Percentiles rank a stretch among this genome's conserved stretches.
Evolutionary conservation across 805 yeast genomes (phyloP).

Genomic region (Pichia phayaonensis): DNA sequence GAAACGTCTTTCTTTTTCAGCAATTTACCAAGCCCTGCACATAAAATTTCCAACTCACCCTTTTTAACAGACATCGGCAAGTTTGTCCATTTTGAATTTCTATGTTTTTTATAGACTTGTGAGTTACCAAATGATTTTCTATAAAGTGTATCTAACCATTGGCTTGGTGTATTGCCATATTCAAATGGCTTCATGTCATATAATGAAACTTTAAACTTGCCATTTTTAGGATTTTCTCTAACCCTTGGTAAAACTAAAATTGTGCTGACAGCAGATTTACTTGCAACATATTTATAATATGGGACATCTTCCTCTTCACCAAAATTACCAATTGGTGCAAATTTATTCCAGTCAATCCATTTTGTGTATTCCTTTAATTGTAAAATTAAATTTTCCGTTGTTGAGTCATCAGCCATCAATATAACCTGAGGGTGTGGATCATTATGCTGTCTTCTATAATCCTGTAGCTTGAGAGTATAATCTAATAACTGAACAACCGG

Average conservation of each 20-base stretch:
- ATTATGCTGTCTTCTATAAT: constrained; percentile 24
- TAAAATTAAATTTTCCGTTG: constrained; percentile 40
- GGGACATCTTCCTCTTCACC: constrained; percentile 18
- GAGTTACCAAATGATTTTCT: constrained; percentile 19
- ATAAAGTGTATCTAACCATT: constrained; percentile 19
- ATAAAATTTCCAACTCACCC: constrained; percentile 19
- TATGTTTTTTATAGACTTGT: constrained; percentile 14
- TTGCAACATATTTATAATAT: constrained; percentile 13
- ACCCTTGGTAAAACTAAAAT: constrained; percentile 20
- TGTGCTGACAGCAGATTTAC: constrained; percentile 19
- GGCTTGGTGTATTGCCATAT: constrained; percentile 16
- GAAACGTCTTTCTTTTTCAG: constrained; percentile 10
- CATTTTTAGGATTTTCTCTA: not conserved
- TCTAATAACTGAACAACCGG: constrained; percentile 28
- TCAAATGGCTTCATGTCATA: constrained; percentile 21
- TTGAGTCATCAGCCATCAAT: constrained; percentile 19
- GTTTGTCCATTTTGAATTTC: constrained; percentile 17
- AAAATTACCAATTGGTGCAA: constrained; percentile 23
- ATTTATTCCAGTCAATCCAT: constrained; percentile 34
- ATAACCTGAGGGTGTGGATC: constrained; percentile 27
- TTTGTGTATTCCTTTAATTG: constrained; percentile 45
- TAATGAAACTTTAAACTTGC: constrained; percentile 16
- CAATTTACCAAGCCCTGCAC: constrained; percentile 21
- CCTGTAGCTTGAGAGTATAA: constrained; percentile 27
- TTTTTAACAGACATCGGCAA: constrained; percentile 9